phyloP scores from a whole-genome alignment of 1,284 basidiomycete species.

The Pseudozyma thailandica region DNA sequence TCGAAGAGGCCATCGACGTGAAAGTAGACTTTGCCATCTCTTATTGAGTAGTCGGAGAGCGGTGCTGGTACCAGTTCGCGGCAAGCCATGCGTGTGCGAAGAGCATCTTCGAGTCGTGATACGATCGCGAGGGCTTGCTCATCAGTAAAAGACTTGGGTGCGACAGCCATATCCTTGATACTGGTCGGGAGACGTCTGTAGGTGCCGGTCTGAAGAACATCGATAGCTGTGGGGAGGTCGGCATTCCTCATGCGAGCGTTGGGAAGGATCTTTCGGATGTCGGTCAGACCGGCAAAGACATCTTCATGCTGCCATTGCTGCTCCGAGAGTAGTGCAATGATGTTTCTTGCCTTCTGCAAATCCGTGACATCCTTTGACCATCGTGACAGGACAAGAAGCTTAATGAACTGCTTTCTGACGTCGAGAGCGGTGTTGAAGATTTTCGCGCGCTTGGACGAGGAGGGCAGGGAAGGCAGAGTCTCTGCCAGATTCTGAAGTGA shows the following conservation, averaged over 20 bases:
- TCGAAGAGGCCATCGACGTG: slow-evolving; percentile 79
- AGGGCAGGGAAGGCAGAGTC: slow-evolving; percentile 86
- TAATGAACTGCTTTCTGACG: slow-evolving; percentile 87
- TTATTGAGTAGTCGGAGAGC: slow-evolving; percentile 75
- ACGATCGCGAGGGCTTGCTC: slow-evolving; percentile 76
- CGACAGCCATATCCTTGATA: slow-evolving; percentile 76
- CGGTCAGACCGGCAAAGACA: slow-evolving; percentile 75
- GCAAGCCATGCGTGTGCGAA: slow-evolving; percentile 76
- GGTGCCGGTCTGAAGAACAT: slow-evolving; percentile 83
- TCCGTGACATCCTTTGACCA: slow-evolving; percentile 57
- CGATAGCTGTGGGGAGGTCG: slow-evolving; percentile 86
- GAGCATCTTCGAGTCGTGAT: slow-evolving; percentile 77
- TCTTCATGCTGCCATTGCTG: slow-evolving; percentile 83
- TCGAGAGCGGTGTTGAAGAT: slow-evolving; percentile 87
- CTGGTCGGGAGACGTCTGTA: slow-evolving; percentile 81
- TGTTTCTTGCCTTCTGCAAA: slow-evolving; percentile 58
- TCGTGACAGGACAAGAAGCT: slow-evolving; percentile 74
- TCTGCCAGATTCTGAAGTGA: slow-evolving; percentile 84
- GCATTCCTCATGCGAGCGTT: slow-evolving; percentile 78
- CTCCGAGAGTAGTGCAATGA: slow-evolving; percentile 60
- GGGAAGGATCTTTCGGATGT: slow-evolving; percentile 73
- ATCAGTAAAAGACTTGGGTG: slow-evolving; percentile 76
- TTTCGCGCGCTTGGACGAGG: slow-evolving; percentile 80
- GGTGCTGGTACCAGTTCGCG: slow-evolving; percentile 64
- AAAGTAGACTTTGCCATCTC: slow-evolving; percentile 83